Evolutionary conservation across 106 monocot species (phyloP).

Genomic region (Platanthera guangdongensis): DNA sequence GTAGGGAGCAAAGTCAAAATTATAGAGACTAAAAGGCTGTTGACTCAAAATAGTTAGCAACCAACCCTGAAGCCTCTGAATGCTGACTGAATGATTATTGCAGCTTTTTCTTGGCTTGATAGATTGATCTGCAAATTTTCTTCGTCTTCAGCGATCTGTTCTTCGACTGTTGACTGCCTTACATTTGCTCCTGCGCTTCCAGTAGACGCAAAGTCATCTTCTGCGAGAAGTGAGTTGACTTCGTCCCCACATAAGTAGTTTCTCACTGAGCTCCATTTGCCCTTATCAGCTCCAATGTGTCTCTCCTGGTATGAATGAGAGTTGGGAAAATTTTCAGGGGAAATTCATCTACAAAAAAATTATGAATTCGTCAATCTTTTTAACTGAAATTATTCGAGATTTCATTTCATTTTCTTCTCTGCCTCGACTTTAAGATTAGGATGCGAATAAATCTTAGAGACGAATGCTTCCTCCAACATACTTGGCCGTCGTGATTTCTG

Average conservation of each 20-base stretch:
- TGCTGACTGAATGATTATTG: constrained; percentile 54
- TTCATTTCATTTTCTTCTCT: too few species aligned
- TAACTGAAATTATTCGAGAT: neutral
- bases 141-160: constrained; percentile 5
- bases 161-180: constrained; percentile 16
- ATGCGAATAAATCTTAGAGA: neutral
- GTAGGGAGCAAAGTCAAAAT: too few species aligned
- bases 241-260: constrained; percentile 53
- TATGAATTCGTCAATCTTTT: too few species aligned
- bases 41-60: constrained; percentile 2
- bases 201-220: constrained; percentile 28
- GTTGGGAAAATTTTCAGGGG: neutral
- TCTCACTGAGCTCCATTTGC: constrained; percentile 39
- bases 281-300: constrained; percentile 28
- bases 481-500: neutral
- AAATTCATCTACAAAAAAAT: neutral
- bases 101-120: constrained; percentile 32
- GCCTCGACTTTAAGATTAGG: neutral
- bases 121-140: neutral
- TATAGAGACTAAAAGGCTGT: too few species aligned
- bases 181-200: constrained; percentile 21
- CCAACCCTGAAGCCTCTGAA: constrained; percentile 71
- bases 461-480: neutral
- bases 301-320: constrained; percentile 20
- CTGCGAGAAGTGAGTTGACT: constrained; percentile 27